These are phyloP conservation scores for Dionaea muscipula DNA, from an alignment of 179 eudicot species.

Conservation along the genomic window DNA sequence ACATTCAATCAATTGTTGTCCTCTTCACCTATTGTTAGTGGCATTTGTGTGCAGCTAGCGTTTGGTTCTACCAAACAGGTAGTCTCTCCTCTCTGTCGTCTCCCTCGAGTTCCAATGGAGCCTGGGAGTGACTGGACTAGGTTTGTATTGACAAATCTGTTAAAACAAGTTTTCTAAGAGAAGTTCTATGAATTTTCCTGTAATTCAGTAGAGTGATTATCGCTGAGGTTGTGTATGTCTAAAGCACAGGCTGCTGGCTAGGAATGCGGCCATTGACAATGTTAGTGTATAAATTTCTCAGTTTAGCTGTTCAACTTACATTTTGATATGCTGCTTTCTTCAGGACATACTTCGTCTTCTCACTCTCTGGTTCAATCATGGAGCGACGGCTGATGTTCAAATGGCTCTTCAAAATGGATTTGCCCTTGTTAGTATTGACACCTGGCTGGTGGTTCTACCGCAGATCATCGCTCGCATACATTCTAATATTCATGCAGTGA, in stretches of 20 bases:
- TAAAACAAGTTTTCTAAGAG: too few species aligned
- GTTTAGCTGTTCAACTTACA: background rate
- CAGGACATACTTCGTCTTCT: conserved; percentile 98
- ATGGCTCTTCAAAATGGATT: conserved; percentile 76
- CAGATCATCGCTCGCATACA: conserved; percentile 96
- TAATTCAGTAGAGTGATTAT: too few species aligned
- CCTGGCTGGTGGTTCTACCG: conserved; percentile 97
- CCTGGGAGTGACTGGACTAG: too few species aligned
- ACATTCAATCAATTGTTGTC: too few species aligned
- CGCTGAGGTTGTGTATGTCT: too few species aligned
- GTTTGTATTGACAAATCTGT: too few species aligned
- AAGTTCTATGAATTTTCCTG: too few species aligned
- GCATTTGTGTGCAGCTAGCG: background rate
- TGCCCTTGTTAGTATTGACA: conserved; percentile 78
- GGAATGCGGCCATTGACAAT: too few species aligned
- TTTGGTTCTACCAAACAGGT: background rate
- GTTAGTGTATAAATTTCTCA: background rate
- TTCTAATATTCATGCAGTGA: conserved; percentile 82
- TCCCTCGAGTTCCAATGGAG: too few species aligned
- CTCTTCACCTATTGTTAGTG: too few species aligned
- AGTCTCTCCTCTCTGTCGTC: too few species aligned
- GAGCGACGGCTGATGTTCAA: conserved; percentile 84
- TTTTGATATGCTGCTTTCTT: conserved; percentile 4
- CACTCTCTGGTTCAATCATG: conserved; percentile 96
- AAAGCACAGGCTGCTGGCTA: too few species aligned